Conservation (phyloP, 1,284 basidiomycete genomes). For the Coniferiporia sulphurascens region DNA sequence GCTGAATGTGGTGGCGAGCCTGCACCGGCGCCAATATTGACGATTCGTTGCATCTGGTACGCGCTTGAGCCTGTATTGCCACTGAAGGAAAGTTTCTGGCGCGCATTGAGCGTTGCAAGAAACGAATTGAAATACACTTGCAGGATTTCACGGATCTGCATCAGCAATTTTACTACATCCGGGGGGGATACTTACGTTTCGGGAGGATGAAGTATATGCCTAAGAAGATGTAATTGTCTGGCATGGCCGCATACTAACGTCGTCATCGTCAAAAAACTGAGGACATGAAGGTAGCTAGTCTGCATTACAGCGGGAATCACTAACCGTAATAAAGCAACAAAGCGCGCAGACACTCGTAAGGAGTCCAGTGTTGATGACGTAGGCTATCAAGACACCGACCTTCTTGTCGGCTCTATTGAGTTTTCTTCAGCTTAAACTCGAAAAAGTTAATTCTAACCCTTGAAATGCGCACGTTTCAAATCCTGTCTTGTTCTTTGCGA, state of each 20-base stretch:
- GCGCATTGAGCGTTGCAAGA: constrained; percentile 7
- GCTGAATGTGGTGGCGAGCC: not conserved
- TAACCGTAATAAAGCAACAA: constrained; percentile 5
- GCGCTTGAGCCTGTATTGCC: not conserved
- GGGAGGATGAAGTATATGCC: constrained; percentile 22
- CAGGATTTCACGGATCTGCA: not conserved
- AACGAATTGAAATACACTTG: constrained; percentile 6
- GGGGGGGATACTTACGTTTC: constrained; percentile 16
- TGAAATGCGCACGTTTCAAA: constrained; percentile 4
- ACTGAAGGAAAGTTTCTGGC: not conserved
- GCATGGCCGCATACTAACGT: constrained; percentile 21
- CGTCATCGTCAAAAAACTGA: not conserved
- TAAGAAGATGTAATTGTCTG: constrained; percentile 23
- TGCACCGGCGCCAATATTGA: not conserved
- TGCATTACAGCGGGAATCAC: not conserved
- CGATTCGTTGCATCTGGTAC: constrained; percentile 2
- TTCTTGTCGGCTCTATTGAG: not conserved
- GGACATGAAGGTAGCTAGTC: not conserved
- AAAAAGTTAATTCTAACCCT: not conserved
- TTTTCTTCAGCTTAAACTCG: not conserved
- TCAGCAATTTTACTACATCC: not conserved
- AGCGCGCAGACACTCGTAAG: constrained; percentile 5
- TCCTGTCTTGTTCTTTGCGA: constrained; percentile 7
- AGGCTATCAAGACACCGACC: not conserved
- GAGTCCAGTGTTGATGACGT: constrained; percentile 7